Base-by-base conservation (phyloP, 139 green algal genomes). In the Micractinium conductrix region DNA sequence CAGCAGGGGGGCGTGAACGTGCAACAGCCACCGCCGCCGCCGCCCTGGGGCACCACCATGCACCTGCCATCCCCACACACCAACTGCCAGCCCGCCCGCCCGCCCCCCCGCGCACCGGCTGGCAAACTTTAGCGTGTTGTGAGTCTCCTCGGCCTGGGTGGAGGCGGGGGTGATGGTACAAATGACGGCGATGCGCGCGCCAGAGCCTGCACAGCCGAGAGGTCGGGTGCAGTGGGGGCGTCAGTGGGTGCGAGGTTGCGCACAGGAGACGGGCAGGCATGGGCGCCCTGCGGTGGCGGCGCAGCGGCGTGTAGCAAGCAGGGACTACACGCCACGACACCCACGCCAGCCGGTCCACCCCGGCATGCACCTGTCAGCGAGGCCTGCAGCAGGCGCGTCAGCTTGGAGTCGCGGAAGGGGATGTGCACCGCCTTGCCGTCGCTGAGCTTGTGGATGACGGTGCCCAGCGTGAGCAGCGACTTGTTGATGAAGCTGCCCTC, bases 81-180 rank as follows among this genome's bases (percentile, higher is more conserved):
- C 35, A 24, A 44, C 14, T 17, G 1, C 35, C 35, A 42, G 17
- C 28, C 3, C 24, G 4, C 35, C 35, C 2, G 6, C 28, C 43
- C 44, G 17, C 7, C 26, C 45, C 21, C 2, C 2, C 24, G 12
- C 72, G 1, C 37, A 55, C 2, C 96, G 87, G 35, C 89, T 89
- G n/a, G 96, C 96, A 91, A 99, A 99, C 83, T 98, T 98, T 84
- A 99, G 94, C n/a, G 96, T 99, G 93, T 99, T 99, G 86, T 97
- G 91, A 1, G 96, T 99, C 90, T 99, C 96, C 80, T 98, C 95
- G 12, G 90, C 84, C 88, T 98, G 93, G 2, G 87, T 91, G 19
- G 87, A 92, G 7, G 93, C 95, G 3, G 96, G 96, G 2, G 96
- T 99, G 74, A 99, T 91, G 78, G 94, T 98, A 86, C 96, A 98